Conservation (phyloP, 2,329 filamentous ascomycete species). For the Diaporthe citrichinensis region DNA sequence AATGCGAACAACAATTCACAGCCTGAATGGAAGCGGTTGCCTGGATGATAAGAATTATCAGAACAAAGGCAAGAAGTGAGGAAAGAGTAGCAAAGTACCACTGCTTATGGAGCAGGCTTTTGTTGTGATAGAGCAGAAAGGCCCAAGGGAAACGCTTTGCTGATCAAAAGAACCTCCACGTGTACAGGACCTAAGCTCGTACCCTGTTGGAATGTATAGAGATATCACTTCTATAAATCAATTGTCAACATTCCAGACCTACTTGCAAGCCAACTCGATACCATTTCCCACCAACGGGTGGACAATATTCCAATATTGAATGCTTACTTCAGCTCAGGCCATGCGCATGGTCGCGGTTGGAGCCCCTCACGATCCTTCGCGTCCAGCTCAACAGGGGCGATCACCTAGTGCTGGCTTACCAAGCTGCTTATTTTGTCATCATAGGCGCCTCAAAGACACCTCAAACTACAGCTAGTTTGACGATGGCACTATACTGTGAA, state of each 20-base stretch:
- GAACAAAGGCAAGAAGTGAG: too few species aligned
- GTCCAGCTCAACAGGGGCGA: neutral
- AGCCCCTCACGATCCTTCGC: neutral
- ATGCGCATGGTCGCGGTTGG: neutral
- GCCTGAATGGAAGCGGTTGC: too few species aligned
- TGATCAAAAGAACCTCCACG: neutral
- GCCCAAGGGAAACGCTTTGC: neutral
- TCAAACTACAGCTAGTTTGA: neutral
- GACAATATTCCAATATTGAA: neutral
- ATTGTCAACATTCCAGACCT: neutral
- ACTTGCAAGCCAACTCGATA: neutral
- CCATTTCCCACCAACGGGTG: neutral
- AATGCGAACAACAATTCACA: too few species aligned
- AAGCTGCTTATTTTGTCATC: slow-evolving; percentile 17
- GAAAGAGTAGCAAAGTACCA: too few species aligned
- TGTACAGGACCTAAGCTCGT: neutral
- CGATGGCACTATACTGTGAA: neutral
- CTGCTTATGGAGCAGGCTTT: neutral
- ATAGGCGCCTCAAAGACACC: neutral
- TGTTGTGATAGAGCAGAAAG: neutral
- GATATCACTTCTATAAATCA: neutral
- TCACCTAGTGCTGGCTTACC: neutral
- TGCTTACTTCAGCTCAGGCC: neutral
- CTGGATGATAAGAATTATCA: too few species aligned
- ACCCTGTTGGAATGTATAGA: neutral